Conservation (phyloP, 352 stramenopile genomes). For the Phytophthora meadii region DNA sequence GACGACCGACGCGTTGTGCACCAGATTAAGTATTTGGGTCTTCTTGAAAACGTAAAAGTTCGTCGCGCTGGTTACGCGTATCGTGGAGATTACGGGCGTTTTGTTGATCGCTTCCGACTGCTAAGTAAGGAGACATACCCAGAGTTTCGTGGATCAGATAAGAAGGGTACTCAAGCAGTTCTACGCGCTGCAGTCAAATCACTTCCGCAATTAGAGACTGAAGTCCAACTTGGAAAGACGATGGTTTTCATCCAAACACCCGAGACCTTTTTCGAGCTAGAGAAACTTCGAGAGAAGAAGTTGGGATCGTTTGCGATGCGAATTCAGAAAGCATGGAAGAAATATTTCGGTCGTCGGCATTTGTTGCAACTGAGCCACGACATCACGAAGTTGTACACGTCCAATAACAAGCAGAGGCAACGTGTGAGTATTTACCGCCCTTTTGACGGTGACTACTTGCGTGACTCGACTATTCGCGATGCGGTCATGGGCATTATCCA, state of each 20-base stretch:
- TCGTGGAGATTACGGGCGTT: conserved; percentile 86
- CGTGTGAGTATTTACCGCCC: conserved; percentile 89
- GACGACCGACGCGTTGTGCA: conserved; percentile 88
- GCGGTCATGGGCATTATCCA: conserved; percentile 71
- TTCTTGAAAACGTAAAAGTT: conserved; percentile 91
- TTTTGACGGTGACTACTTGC: conserved; percentile 87
- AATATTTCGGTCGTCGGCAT: conserved; percentile 81
- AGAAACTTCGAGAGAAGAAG: conserved; percentile 87
- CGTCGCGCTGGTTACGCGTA: conserved; percentile 86
- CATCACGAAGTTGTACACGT: conserved; percentile 87
- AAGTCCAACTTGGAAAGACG: conserved; percentile 89
- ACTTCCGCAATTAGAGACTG: conserved; percentile 72
- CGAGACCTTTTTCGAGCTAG: conserved; percentile 90
- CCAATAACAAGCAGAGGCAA: conserved; percentile 83
- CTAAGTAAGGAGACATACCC: conserved; percentile 87
- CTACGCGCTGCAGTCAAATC: conserved; percentile 77
- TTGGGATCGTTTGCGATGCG: conserved; percentile 77
- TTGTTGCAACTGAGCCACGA: conserved; percentile 84
- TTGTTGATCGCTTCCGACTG: conserved; percentile 86
- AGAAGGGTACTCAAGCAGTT: conserved; percentile 86
- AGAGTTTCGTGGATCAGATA: conserved; percentile 81
- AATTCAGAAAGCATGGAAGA: conserved; percentile 88
- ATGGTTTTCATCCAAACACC: conserved; percentile 94
- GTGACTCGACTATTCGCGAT: conserved; percentile 66
- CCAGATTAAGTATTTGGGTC: conserved; percentile 89